These are phyloP conservation scores for Cyberlindnera samutprakarnensis DNA, from an alignment of 805 yeast species.

Conservation along the genomic window DNA sequence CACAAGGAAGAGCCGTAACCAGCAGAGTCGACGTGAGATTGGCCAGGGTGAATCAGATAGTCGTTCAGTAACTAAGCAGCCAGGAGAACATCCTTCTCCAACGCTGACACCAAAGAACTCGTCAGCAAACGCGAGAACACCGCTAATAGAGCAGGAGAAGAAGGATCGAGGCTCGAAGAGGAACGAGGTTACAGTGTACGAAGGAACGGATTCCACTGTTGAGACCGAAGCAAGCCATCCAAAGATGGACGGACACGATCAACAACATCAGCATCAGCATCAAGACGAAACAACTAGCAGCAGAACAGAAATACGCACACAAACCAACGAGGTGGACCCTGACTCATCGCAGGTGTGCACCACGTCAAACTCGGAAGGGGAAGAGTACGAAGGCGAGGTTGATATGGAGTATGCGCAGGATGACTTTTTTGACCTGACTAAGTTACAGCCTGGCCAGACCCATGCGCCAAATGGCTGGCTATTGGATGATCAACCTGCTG, in stretches of 20 bases:
- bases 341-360: constrained; percentile 1
- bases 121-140: neutral
- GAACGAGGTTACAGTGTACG: constrained; percentile 20
- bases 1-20: too few relatives aligned
- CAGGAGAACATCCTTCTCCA: constrained; percentile 1
- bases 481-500: constrained; percentile 44
- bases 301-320: too few relatives aligned
- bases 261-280: too few relatives aligned
- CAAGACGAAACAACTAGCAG: too few relatives aligned
- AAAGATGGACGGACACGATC: too few relatives aligned
- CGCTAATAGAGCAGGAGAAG: neutral
- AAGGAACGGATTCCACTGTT: constrained; percentile 21
- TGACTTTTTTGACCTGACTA: constrained; percentile 48
- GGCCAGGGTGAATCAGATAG: too few relatives aligned
- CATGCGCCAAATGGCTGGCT: constrained; percentile 60
- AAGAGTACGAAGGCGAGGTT: constrained; percentile 16
- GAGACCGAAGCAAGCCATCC: constrained; percentile 8
- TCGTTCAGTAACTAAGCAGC: constrained; percentile 1
- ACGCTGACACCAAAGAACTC: constrained; percentile 1
- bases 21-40: too few relatives aligned
- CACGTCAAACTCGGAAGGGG: constrained; percentile 14
- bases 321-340: constrained; percentile 4
- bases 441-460: constrained; percentile 65
- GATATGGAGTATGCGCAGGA: constrained; percentile 22
- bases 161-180: neutral